phyloP scores from a whole-genome alignment of 345 rosid species.

The Citrus glauca region DNA sequence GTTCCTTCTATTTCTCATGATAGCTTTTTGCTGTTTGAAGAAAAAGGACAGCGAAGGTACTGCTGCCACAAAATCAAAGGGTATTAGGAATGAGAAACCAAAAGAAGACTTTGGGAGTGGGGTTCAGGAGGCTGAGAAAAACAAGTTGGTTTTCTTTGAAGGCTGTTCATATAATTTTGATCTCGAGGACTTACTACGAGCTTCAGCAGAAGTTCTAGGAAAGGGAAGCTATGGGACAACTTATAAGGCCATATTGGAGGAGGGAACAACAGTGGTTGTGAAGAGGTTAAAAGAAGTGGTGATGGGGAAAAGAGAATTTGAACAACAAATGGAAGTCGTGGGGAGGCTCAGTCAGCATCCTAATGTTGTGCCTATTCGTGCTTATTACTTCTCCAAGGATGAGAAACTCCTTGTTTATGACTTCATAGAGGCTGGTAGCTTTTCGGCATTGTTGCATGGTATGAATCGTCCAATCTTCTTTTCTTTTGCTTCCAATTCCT shows the following conservation, averaged over 20 bases:
- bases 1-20: conserved; percentile 38
- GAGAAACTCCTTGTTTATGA: conserved; percentile 91
- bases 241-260: conserved; percentile 89
- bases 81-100: conserved; percentile 48
- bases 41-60: conserved; percentile 36
- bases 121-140: conserved; percentile 90
- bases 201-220: conserved; percentile 95
- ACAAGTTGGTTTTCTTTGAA: conserved; percentile 90
- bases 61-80: conserved; percentile 45
- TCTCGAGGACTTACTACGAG: conserved; percentile 87
- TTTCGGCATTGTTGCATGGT: conserved; percentile 72
- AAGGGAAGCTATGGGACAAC: conserved; percentile 94
- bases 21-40: conserved; percentile 57
- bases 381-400: conserved; percentile 90
- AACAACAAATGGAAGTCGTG: conserved; percentile 84
- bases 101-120: conserved; percentile 92
- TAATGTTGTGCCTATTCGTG: conserved; percentile 82
- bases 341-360: conserved; percentile 69
- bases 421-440: conserved; percentile 59
- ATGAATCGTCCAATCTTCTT: conserved; percentile 15
- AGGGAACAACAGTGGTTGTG: conserved; percentile 81
- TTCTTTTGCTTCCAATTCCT: neutral
- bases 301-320: conserved; percentile 83
- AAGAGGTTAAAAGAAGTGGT: conserved; percentile 80
- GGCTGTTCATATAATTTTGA: conserved; percentile 77